Evolutionary conservation across 768 basidiomycete genomes (phyloP).

Genomic region (Lentinula sp.): DNA sequence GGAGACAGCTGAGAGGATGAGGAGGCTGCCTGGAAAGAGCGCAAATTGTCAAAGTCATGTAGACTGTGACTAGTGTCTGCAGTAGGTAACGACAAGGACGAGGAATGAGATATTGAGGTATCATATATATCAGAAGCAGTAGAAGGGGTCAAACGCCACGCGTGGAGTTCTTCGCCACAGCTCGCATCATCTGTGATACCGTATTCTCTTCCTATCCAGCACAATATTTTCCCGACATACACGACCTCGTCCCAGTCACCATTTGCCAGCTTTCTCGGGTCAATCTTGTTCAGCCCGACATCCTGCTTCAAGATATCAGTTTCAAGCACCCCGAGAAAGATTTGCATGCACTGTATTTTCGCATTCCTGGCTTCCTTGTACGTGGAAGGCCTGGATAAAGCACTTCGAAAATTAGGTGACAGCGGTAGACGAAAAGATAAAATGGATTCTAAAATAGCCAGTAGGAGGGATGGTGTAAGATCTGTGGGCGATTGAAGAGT

Average conservation of each 20-base stretch:
- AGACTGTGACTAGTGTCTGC: background rate
- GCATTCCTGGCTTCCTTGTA: constrained; percentile 26
- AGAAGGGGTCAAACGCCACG: constrained; percentile 8
- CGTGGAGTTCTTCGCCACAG: background rate
- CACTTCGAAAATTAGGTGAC: constrained; percentile 11
- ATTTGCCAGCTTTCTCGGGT: constrained; percentile 56
- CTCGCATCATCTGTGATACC: background rate
- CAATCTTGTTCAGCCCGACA: constrained; percentile 59
- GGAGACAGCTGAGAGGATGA: constrained; percentile 14
- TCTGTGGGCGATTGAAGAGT: constrained; percentile 46
- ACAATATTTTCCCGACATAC: constrained; percentile 60
- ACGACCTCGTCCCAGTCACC: constrained; percentile 65
- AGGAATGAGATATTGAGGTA: constrained; percentile 23
- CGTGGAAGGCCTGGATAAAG: constrained; percentile 19
- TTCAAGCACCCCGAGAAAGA: constrained; percentile 71
- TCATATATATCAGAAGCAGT: constrained; percentile 22
- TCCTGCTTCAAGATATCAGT: constrained; percentile 53
- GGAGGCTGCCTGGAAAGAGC: background rate
- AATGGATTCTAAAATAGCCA: constrained; percentile 64
- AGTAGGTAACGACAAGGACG: constrained; percentile 22
- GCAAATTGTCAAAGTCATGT: background rate
- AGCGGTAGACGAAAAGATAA: constrained; percentile 50
- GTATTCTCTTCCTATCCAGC: constrained; percentile 50
- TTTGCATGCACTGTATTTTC: constrained; percentile 62
- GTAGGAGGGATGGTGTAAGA: constrained; percentile 65